Percentiles rank a stretch among this genome's conserved stretches.
Conservation (phyloP, 345 rosid species). For the Stellera chamaejasme region DNA sequence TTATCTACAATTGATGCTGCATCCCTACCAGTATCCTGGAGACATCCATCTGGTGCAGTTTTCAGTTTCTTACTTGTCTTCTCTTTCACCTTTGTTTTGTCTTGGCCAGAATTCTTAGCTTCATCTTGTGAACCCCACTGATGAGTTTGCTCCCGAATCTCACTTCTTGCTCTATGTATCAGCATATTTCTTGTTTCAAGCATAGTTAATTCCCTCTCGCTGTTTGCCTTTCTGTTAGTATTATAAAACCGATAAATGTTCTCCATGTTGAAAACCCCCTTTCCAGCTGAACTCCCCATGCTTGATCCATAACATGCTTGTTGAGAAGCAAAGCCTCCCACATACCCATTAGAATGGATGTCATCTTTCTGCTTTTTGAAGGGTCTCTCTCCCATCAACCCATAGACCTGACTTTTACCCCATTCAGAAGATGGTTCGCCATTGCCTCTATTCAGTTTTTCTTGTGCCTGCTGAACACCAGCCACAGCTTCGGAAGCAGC, state of each 20-base stretch:
- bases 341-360: constrained; percentile 13
- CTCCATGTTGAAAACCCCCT: constrained; percentile 22
- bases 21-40: constrained; percentile 10
- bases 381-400: constrained; percentile 26
- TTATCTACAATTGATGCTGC: constrained; percentile 4
- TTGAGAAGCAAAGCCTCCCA: constrained; percentile 24
- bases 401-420: constrained; percentile 17
- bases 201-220: constrained; percentile 35
- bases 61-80: constrained; percentile 25
- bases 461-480: constrained; percentile 29
- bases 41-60: constrained; percentile 17
- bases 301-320: constrained; percentile 27
- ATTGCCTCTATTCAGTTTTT: constrained; percentile 29
- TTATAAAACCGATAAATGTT: constrained; percentile 26
- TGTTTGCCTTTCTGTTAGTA: constrained; percentile 18
- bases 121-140: constrained; percentile 27
- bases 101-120: constrained; percentile 17
- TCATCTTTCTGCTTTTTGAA: constrained; percentile 38
- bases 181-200: constrained; percentile 45
- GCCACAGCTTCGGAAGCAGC: constrained; percentile 26
- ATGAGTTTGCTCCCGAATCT: constrained; percentile 34
- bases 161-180: constrained; percentile 34
- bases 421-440: constrained; percentile 25
- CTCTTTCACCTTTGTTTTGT: constrained; percentile 17
- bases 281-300: constrained; percentile 19